phyloP scores from a whole-genome alignment of 2,329 filamentous ascomycete species.

The Penicillium polonicum region DNA sequence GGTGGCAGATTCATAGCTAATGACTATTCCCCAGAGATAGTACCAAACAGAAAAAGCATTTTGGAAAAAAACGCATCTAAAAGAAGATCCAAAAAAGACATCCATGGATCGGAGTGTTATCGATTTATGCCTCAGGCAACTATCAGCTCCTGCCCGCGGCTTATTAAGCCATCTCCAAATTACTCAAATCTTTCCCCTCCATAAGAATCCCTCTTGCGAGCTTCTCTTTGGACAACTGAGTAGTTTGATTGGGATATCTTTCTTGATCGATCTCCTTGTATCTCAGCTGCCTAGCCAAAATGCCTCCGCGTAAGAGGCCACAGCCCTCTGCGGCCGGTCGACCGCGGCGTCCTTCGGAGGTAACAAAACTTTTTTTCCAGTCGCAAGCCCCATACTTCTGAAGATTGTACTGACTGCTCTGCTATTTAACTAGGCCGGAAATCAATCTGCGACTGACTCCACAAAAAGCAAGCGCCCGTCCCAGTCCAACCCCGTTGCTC shows the following conservation, averaged over 20 bases:
- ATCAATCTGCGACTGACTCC: slow-evolving; percentile 22
- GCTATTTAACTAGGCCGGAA: neutral
- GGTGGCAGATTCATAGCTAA: neutral
- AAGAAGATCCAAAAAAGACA: too few species aligned
- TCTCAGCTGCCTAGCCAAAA: slow-evolving; percentile 19
- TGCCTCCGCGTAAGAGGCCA: slow-evolving; percentile 41
- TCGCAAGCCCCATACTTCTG: neutral
- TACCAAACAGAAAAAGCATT: too few species aligned
- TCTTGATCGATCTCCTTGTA: neutral
- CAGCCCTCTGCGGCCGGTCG: slow-evolving; percentile 31
- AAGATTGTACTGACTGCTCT: slow-evolving; percentile 10
- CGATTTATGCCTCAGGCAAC: slow-evolving; percentile 16
- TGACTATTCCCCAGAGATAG: neutral
- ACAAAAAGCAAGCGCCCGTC: slow-evolving; percentile 31
- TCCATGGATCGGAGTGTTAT: too few species aligned
- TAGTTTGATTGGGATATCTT: slow-evolving; percentile 10
- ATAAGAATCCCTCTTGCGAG: slow-evolving; percentile 9
- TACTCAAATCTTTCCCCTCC: slow-evolving; percentile 27
- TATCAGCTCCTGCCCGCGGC: slow-evolving; percentile 1
- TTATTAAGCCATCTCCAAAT: slow-evolving; percentile 27
- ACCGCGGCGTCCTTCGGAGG: slow-evolving; percentile 32
- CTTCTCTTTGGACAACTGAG: slow-evolving; percentile 6
- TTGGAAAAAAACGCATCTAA: neutral
- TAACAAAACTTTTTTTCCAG: slow-evolving; percentile 33
- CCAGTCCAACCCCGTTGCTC: slow-evolving; percentile 24